Evolutionary conservation across 2,329 filamentous ascomycete genomes (phyloP), one percentile per base, ranked within the genome.

Genomic region (Nemania bipapillata): DNA sequence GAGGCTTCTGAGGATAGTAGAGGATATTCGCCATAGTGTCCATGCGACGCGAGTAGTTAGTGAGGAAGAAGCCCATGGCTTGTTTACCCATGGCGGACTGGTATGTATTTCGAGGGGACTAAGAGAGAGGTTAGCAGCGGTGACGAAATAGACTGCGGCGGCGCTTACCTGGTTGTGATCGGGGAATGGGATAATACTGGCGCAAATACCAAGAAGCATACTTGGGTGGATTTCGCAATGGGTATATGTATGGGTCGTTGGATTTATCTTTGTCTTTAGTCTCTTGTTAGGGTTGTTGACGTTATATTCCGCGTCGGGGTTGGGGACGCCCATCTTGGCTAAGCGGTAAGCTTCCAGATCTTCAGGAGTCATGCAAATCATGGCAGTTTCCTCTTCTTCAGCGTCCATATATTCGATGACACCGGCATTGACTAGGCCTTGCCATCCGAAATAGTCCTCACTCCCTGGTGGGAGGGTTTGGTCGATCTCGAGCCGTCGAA

Each of bases 71-170:
- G 78, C 96, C 96, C 96, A 99, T 99, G 70, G 96, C 96, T 87
- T 99, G 96, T 83, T 99, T 99, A 85, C 96, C 96, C 96, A 99
- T 99, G 79, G 96, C 96, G 76, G 95, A 97, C 83, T 98, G 95
- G 81, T 97, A 99, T 3, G 95, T 98, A 79, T 99, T 99, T 91
- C 96, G 92, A 73, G 96, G 96, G 71, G 95, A 98, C 88, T 96
- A 78, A 55, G 20, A 42, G 22, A 9, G 55, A 54, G 42, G 74
- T 84, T 77, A 85, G 79, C 70, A 74, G 58, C 3, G 22, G 52
- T 66, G 58, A 28, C 5, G 12, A 60, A 54, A 61, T 8, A 7
- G 12, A 20, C 11, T 11, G 8, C 1, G 9, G 12, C 12, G 15
- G 2, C 8, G 58, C 85, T 75, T 85, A 90, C 89, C 83, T 93